These are phyloP conservation scores for Kazachstania psychrophila DNA, from an alignment of 805 yeast species.

Conservation along the genomic window DNA sequence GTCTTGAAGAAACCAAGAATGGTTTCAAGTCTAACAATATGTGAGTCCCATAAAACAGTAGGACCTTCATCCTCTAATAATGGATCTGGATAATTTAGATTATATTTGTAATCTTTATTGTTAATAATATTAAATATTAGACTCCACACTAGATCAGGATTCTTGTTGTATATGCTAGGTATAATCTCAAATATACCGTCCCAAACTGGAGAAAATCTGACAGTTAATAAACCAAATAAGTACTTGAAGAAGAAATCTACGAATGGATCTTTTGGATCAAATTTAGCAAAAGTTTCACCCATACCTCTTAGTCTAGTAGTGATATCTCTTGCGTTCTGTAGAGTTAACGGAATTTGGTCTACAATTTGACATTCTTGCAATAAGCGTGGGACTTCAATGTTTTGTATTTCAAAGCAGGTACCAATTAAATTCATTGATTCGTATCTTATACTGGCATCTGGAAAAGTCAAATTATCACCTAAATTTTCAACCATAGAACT, in stretches of 20 bases:
- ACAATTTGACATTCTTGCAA: conserved; percentile 47
- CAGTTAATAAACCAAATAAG: conserved; percentile 61
- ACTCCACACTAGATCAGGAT: conserved; percentile 47
- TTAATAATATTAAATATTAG: conserved; percentile 33
- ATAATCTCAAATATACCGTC: conserved; percentile 57
- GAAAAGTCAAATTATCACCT: conserved; percentile 35
- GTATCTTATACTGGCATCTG: conserved; percentile 44
- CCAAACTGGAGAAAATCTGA: conserved; percentile 81
- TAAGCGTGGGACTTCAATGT: conserved; percentile 31
- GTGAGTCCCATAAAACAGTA: conserved; percentile 34
- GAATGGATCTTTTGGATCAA: conserved; percentile 18
- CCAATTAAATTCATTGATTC: conserved; percentile 42
- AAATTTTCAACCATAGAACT: conserved; percentile 3
- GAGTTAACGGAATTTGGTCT: conserved; percentile 64
- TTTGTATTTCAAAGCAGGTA: conserved; percentile 15
- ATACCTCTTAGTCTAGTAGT: conserved; percentile 57
- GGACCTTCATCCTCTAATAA: conserved; percentile 7
- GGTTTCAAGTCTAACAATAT: conserved; percentile 37
- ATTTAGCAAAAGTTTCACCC: conserved; percentile 35
- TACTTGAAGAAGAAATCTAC: conserved; percentile 32
- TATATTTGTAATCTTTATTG: conserved; percentile 14
- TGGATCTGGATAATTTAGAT: conserved; percentile 15
- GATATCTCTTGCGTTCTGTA: conserved; percentile 65
- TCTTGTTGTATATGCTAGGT: conserved; percentile 36
- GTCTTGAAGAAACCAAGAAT: conserved; percentile 29